Base-by-base conservation (phyloP, 495 filamentous ascomycete species). In the Neurospora sp. region DNA sequence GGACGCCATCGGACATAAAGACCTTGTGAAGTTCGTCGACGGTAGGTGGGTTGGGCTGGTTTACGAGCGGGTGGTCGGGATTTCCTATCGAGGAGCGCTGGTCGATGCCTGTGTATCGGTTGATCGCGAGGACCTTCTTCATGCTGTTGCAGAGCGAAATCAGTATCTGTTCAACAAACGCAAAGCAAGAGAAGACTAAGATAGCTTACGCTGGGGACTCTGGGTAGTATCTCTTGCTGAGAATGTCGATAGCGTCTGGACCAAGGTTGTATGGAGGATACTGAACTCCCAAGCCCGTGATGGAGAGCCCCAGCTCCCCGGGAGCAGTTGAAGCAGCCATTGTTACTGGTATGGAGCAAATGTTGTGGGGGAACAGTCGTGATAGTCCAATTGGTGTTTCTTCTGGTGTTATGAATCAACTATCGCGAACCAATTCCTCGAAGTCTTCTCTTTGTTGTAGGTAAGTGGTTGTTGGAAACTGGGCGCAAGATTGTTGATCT, bases 51-150 rank as follows among this genome's bases (percentile, higher is more conserved):
- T 79, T 77, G 14, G 81, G 80, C 65, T 84, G 79, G 73, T 89
- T 89, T n/a, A 87, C 86, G 40, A 88, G 70, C 2, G 85, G 84
- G 76, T 89, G 85, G 74, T 89, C 84, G 22, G 85, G 83, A 2
- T 82, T 81, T 41, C 87, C 87, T 71, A 91, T 84, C 14, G 87
- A 87, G 70, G 88, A 87, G 40, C 89, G 86, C 39, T 83, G 82
- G 68, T 90, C 88, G 59, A 91, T 91, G 45, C 89, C 89, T 1
- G 89, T 90, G 74, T 82, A 88, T 68, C 83, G 82, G 81, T 91
- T 91, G 81, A 91, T 89, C 40, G 82, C 81, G 48, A 89, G 85
- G 45, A 91, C 83, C 77, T 87, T 89, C 69, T 83, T 79, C 85
- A 88, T 85, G 45, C 86, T 88, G 70, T 1, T 39, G 65, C 39